These are phyloP conservation scores for Hypoxylon cercidicola DNA, from an alignment of 495 filamentous ascomycete genomes.

Conservation along the genomic window DNA sequence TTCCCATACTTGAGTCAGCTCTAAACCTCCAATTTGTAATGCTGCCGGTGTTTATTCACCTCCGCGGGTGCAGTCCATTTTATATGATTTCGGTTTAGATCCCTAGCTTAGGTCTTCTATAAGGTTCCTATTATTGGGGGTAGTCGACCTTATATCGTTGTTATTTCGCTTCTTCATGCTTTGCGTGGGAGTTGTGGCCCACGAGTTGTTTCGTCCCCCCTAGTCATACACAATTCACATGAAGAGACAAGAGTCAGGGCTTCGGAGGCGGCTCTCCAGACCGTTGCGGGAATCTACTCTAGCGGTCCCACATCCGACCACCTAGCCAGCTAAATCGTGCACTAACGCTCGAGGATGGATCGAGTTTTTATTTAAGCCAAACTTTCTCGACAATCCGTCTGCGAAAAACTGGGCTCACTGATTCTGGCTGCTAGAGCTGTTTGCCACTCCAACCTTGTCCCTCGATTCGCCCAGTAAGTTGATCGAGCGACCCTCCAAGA, in stretches of 20 bases:
- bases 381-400: conserved; percentile 9
- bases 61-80: no score
- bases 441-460: no score
- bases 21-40: no score
- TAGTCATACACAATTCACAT: no score
- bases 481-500: conserved; percentile 9
- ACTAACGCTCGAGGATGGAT: background rate
- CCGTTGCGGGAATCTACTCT: conserved; percentile 4
- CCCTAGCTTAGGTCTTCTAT: no score
- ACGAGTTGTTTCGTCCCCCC: no score
- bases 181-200: no score
- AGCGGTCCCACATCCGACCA: background rate
- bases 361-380: conserved; percentile 11
- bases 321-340: conserved; percentile 12
- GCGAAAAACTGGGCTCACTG: conserved; percentile 12
- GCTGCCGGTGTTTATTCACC: no score
- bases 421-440: background rate
- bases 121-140: no score
- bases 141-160: background rate
- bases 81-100: background rate
- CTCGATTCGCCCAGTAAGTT: conserved; percentile 5
- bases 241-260: background rate
- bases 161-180: no score
- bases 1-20: no score
- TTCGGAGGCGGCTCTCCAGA: conserved; percentile 5